Conservation (phyloP, 2,329 filamentous ascomycete genomes). For the Penicillium brasilianum region DNA sequence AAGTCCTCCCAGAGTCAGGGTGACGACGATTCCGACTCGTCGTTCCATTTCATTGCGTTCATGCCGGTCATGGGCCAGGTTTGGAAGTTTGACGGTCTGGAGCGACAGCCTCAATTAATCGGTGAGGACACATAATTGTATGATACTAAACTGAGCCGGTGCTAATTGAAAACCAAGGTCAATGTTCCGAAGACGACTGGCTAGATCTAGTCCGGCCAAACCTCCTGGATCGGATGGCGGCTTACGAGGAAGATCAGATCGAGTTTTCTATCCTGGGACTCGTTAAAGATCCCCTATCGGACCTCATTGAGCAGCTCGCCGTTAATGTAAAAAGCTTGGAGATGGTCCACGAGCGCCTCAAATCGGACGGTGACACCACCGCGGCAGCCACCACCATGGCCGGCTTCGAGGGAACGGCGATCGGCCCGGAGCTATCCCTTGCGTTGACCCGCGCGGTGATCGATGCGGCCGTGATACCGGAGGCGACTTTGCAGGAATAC, state of each 20-base stretch:
- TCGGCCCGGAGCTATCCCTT: conserved; percentile 45
- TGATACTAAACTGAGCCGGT: not conserved
- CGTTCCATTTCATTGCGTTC: conserved; percentile 89
- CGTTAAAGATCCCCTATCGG: conserved; percentile 66
- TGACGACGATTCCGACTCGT: conserved; percentile 59
- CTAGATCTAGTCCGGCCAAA: conserved; percentile 66
- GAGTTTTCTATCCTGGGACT: conserved; percentile 81
- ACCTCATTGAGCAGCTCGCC: conserved; percentile 51
- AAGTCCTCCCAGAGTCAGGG: conserved; percentile 48
- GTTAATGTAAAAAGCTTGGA: conserved; percentile 54
- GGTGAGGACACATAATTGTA: conserved; percentile 45
- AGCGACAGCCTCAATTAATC: conserved; percentile 70
- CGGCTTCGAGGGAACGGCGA: conserved; percentile 31
- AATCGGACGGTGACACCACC: not conserved
- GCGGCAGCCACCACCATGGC: conserved; percentile 6
- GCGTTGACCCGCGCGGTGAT: conserved; percentile 42
- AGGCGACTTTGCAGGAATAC: conserved; percentile 32
- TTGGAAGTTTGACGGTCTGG: conserved; percentile 89
- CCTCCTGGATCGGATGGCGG: conserved; percentile 70
- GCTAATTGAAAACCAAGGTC: conserved; percentile 32
- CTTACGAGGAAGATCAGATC: conserved; percentile 67
- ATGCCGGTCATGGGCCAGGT: conserved; percentile 74
- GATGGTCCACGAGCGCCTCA: conserved; percentile 41
- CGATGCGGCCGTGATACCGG: conserved; percentile 37
- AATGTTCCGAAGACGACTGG: conserved; percentile 67